Conservation (phyloP, 768 basidiomycete genomes). For the Pholiota microspora region DNA sequence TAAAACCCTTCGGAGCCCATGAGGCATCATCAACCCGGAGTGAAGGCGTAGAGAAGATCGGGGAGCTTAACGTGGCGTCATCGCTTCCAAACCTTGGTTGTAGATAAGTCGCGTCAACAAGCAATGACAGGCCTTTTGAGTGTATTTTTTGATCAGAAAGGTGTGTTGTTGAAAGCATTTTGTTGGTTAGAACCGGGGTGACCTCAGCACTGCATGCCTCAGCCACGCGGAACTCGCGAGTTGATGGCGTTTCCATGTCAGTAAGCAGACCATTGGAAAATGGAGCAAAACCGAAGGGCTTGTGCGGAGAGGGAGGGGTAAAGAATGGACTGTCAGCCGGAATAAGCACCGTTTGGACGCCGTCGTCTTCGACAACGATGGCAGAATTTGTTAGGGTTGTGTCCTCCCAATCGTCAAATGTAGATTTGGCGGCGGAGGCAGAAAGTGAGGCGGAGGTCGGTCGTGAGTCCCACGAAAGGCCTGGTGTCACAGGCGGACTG, state of each 20-base stretch:
- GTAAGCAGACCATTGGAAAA: constrained; percentile 1
- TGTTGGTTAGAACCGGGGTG: not conserved
- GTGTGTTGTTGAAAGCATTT: not conserved
- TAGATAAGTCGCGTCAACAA: not conserved
- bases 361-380: constrained; percentile 20
- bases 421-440: constrained; percentile 11
- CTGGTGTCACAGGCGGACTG: constrained; percentile 12
- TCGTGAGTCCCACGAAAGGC: constrained; percentile 14
- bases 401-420: constrained; percentile 24
- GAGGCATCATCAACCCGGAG: constrained; percentile 10
- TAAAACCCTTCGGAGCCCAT: constrained; percentile 14
- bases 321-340: constrained; percentile 17
- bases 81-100: not conserved
- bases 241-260: constrained; percentile 1
- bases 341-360: constrained; percentile 18
- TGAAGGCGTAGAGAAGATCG: constrained; percentile 15
- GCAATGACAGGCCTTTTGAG: not conserved
- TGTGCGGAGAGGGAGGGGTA: constrained; percentile 10
- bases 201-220: not conserved
- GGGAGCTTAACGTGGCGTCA: constrained; percentile 12
- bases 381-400: constrained; percentile 6
- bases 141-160: not conserved
- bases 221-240: not conserved
- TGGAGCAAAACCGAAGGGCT: constrained; percentile 8
- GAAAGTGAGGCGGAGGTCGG: constrained; percentile 9